Base-by-base conservation (phyloP, 2,329 filamentous ascomycete genomes). In the Penicillium sp. region DNA sequence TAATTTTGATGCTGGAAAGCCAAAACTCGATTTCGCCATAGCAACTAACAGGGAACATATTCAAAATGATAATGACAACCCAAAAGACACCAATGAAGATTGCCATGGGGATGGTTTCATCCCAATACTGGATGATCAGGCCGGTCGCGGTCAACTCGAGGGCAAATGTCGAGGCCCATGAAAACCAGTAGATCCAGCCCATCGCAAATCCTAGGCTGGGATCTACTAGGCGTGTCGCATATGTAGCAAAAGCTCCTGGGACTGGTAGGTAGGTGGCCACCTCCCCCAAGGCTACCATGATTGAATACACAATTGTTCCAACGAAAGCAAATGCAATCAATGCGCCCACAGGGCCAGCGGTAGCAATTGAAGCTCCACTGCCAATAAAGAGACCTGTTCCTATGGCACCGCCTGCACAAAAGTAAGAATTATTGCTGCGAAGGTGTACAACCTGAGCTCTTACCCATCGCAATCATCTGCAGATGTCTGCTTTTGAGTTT, bases 111-210 rank as follows among this genome's bases (percentile, higher is more conserved):
- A 53, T 53, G 7, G 16, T 14, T 4, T 43, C 44, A 30, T 53
- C 51, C 51, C 51, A 53, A 23, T 49, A 53, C 23, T 53, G 51
- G 16, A 53, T 53, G 23, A 53, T 53, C 8, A 53, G 45, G 5
- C 51, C 45, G 4, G 51, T 53, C 2, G 51, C 51, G 13, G 51
- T 53, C 32, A 53, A 14, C 8, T 53, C 51, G 4, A 53, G 51
- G 16, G 51, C 51, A 26, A 53, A 53, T 35, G 51, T 53, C 38
- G 51, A 53, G 1, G 51, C 51, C 86, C 87, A 91, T 73, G 92
- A 92, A 56, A 90, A 85, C 88, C 88, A 92, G 23, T 53, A 53
- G 9, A 53, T 49, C 51, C 51, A 53, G 14, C 51, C 51, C 51
- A 53, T 53, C 6, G 51, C 30, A 43, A 53, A 53, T 3, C 51